phyloP scores from a whole-genome alignment of 2,329 filamentous ascomycete species.

The Drechslerella dactyloides region DNA sequence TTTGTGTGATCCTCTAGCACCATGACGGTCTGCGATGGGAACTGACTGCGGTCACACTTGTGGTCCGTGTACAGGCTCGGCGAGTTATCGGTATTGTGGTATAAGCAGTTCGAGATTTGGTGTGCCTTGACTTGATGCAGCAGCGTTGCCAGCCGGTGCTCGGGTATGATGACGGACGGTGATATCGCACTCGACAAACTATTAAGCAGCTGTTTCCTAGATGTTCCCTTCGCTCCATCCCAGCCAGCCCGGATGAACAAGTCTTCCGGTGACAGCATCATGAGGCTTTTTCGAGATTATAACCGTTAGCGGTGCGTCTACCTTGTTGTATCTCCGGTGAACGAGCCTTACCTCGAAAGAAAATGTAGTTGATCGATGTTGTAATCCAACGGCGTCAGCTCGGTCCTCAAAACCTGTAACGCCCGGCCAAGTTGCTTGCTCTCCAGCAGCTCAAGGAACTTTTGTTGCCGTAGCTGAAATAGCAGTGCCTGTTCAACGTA shows the following conservation, averaged over 20 bases:
- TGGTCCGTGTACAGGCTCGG: constrained; percentile 92
- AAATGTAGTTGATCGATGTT: constrained; percentile 79
- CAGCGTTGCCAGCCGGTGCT: constrained; percentile 81
- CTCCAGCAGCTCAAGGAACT: constrained; percentile 90
- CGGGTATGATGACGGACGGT: constrained; percentile 94
- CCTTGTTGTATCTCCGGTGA: background rate
- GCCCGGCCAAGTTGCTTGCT: constrained; percentile 74
- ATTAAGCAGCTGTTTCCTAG: constrained; percentile 75
- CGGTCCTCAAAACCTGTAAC: constrained; percentile 80
- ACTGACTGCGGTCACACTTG: constrained; percentile 76
- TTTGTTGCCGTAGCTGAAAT: constrained; percentile 89
- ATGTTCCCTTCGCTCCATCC: constrained; percentile 80
- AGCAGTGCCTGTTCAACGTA: constrained; percentile 63
- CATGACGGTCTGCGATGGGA: constrained; percentile 74
- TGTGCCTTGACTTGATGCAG: constrained; percentile 81
- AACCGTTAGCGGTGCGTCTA: background rate
- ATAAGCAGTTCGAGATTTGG: constrained; percentile 83
- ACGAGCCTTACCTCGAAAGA: constrained; percentile 70
- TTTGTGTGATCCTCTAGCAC: constrained; percentile 76
- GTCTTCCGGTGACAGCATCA: constrained; percentile 85
- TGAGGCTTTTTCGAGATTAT: constrained; percentile 65
- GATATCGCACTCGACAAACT: constrained; percentile 90
- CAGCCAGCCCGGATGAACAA: constrained; percentile 78
- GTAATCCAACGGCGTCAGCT: constrained; percentile 83
- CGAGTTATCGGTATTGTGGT: constrained; percentile 79